These are phyloP conservation scores for Coelastrella sp. DNA, from an alignment of 139 green algal species.

Conservation along the genomic window DNA sequence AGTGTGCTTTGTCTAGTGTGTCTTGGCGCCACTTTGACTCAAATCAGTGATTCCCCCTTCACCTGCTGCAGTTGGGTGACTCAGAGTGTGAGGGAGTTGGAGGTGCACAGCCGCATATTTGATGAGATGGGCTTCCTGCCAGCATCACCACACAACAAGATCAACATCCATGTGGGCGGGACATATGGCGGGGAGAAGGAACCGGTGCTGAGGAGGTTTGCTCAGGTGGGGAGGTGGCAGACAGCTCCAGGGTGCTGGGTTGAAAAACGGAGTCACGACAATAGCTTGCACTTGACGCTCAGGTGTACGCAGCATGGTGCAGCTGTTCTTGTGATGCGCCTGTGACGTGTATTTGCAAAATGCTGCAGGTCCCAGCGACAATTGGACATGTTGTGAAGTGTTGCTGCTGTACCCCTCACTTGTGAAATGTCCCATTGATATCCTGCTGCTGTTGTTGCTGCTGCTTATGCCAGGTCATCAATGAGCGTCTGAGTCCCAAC, in stretches of 20 bases:
- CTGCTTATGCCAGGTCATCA: constrained; percentile 47
- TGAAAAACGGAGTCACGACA: neutral
- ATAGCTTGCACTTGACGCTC: neutral
- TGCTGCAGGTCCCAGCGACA: no score
- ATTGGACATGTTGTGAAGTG: neutral
- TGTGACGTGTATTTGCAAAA: no score
- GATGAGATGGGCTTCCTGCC: constrained; percentile 78
- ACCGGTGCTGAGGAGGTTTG: constrained; percentile 68
- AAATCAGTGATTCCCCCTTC: no score
- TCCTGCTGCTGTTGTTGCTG: neutral
- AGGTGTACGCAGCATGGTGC: neutral
- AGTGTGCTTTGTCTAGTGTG: no score
- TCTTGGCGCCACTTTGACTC: no score
- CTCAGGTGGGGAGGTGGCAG: constrained; percentile 42
- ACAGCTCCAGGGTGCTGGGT: neutral
- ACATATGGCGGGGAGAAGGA: constrained; percentile 67
- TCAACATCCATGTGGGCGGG: constrained; percentile 85
- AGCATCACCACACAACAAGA: constrained; percentile 74
- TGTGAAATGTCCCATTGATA: neutral
- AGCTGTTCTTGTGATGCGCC: neutral
- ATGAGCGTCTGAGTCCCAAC: constrained; percentile 56
- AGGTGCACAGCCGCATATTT: constrained; percentile 75
- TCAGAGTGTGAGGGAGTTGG: constrained; percentile 71
- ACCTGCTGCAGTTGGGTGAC: constrained; percentile 42
- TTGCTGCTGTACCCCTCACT: neutral